These are phyloP conservation scores for Penicillium pancosmium DNA, from an alignment of 495 filamentous ascomycete species.

Conservation along the genomic window DNA sequence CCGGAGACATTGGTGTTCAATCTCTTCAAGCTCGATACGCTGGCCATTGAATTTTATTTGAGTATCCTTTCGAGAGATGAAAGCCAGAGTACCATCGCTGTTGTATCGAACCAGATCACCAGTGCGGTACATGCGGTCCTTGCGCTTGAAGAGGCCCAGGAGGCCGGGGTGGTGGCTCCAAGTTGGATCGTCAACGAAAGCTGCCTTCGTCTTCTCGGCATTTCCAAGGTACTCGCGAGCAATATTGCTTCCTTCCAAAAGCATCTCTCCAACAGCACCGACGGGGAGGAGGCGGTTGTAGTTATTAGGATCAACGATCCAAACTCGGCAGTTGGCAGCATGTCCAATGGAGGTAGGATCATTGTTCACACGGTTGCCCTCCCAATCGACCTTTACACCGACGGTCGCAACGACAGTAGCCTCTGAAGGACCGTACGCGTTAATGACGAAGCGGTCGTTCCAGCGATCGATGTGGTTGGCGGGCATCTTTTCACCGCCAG, in stretches of 20 bases:
- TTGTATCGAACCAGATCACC: conserved; percentile 58
- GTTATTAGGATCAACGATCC: conserved; percentile 63
- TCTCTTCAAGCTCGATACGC: conserved; percentile 66
- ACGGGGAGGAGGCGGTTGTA: conserved; percentile 60
- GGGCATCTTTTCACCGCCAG: conserved; percentile 62
- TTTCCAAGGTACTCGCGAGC: conserved; percentile 61
- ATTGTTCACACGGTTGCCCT: conserved; percentile 47
- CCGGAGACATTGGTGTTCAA: conserved; percentile 57
- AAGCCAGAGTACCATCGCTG: conserved; percentile 51
- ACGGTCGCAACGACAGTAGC: conserved; percentile 49
- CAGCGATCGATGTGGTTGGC: conserved; percentile 45
- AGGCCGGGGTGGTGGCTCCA: conserved; percentile 44
- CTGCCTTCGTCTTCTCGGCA: conserved; percentile 55
- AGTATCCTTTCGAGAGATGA: conserved; percentile 62
- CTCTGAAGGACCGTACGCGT: conserved; percentile 60
- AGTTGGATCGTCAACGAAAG: conserved; percentile 56
- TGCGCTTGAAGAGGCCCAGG: conserved; percentile 26
- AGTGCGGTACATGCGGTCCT: conserved; percentile 49
- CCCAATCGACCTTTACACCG: conserved; percentile 39
- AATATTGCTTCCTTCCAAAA: conserved; percentile 65
- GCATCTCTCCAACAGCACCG: conserved; percentile 65
- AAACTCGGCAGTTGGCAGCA: conserved; percentile 45
- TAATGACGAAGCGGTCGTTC: conserved; percentile 47
- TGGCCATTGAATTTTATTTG: conserved; percentile 70
- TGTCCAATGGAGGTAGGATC: conserved; percentile 45